Percentiles rank a stretch among this genome's conserved stretches.
phyloP scores from a whole-genome alignment of 805 yeast genomes.

The Candida nanaspora region DNA sequence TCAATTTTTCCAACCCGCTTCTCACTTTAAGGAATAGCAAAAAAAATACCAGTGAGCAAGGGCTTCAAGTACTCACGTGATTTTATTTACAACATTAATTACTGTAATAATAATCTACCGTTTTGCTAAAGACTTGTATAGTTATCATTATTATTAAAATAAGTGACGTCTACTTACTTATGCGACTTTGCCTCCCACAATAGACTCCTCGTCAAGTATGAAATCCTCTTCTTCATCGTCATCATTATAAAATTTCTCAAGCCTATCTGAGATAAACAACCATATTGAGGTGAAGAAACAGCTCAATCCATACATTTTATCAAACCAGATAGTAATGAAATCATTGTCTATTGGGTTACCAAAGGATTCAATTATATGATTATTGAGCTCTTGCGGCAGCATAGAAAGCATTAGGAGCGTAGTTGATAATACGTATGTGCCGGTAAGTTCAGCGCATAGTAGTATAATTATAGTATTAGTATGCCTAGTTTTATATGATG shows the following conservation, averaged over 20 bases:
- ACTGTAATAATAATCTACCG: too few species aligned
- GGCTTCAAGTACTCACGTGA: too few species aligned
- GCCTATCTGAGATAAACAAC: slow-evolving; percentile 16
- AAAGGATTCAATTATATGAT: slow-evolving; percentile 30
- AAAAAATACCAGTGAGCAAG: too few species aligned
- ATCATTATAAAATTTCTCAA: slow-evolving; percentile 15
- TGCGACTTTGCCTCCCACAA: slow-evolving; percentile 3
- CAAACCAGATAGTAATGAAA: slow-evolving; percentile 46
- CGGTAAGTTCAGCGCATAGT: slow-evolving; percentile 30
- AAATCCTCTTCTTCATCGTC: slow-evolving; percentile 14
- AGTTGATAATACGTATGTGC: slow-evolving; percentile 45
- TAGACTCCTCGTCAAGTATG: slow-evolving; percentile 24
- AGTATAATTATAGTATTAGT: neutral
- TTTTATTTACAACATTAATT: too few species aligned
- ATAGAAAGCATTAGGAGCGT: slow-evolving; percentile 39
- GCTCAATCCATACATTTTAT: slow-evolving; percentile 40
- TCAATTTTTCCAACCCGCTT: too few species aligned
- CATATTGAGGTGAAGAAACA: slow-evolving; percentile 28
- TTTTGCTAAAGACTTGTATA: too few species aligned
- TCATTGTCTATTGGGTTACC: slow-evolving; percentile 29
- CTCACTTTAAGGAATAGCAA: too few species aligned
- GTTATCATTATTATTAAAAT: too few species aligned
- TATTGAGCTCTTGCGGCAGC: slow-evolving; percentile 36
- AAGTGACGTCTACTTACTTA: neutral
- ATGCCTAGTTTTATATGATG: neutral